Evolutionary conservation across 2,329 filamentous ascomycete genomes (phyloP).

Genomic region (Colletotrichum aenigma): DNA sequence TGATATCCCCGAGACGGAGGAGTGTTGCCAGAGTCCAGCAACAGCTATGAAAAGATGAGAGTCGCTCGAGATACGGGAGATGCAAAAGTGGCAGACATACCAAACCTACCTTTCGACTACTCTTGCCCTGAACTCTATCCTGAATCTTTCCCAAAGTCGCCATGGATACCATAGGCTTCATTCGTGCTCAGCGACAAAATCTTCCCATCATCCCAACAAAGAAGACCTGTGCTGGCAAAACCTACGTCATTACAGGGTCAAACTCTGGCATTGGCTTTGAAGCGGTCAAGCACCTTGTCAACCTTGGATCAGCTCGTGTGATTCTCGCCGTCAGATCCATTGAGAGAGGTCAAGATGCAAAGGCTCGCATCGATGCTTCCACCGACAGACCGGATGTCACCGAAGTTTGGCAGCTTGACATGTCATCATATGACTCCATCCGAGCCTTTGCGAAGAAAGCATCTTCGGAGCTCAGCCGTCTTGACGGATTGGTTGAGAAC

Average conservation of each 20-base stretch:
- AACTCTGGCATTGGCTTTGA: neutral
- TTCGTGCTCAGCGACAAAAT: neutral
- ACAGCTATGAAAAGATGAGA: neutral
- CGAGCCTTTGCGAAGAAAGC: neutral
- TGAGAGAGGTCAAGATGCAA: neutral
- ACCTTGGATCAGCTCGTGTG: neutral
- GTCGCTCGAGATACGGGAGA: neutral
- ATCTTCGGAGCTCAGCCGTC: neutral
- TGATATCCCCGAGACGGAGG: neutral
- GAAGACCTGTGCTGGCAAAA: neutral
- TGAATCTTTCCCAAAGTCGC: neutral
- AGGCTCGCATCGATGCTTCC: neutral
- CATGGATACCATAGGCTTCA: neutral
- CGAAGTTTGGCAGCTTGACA: neutral
- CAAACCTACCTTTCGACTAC: neutral
- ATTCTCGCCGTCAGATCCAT: neutral
- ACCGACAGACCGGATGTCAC: neutral
- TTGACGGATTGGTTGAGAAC: slow-evolving; percentile 35
- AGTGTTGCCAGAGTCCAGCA: neutral
- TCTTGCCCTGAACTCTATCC: rapidly evolving
- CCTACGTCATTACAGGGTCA: neutral
- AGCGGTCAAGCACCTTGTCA: neutral
- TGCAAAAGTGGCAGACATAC: neutral
- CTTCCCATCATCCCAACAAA: neutral
- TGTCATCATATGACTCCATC: neutral